Base-by-base conservation (phyloP, 768 basidiomycete genomes). In the Leccinum sublutescens region DNA sequence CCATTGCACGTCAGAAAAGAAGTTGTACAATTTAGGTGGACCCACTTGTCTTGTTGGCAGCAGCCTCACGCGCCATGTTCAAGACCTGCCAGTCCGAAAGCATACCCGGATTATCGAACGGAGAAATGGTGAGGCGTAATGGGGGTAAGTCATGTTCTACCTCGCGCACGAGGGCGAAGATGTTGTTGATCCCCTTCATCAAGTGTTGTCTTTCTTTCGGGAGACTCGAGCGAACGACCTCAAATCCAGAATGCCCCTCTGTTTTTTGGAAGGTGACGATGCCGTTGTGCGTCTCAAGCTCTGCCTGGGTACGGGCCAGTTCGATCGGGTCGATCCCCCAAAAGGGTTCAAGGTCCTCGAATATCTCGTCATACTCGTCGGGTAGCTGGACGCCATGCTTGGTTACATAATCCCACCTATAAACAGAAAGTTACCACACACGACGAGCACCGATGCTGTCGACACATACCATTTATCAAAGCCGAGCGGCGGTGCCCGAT, bases 351-450 rank as follows among this genome's bases (percentile, higher is more conserved):
- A 80, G 58, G 54, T 79, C 72, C 7, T 67, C 61, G 55, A 70
- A 63, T 52, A 80, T 80, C 59, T 79, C 77, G 64, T 81, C 79
- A 50, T 81, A 81, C 56, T 81, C 79, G 59, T 81, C 80, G 15
- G 74, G 76, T 1, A 81, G 69, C 47, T 72, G 75, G 2, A 81
- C 72, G 29, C 72, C 60, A 59, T 81, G 62, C 52, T 63, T 62
- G n/a, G 71, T 67, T 6, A 34, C 33, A 34, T 34, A 34, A 34
- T 34, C 33, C 33, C 33, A 34, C 33, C 36, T 36, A 36, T 15
- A 36, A 36, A 15, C 33, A 2, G 33, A 14, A 33, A 6, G 36
- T 36, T 12, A 45, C 5, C 17, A 25, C 55, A 12, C 15, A 8
- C 15, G 23, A 34, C n/a, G 40, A 53, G 10, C 11, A 38, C 1